Conservation (phyloP, 1,284 basidiomycete species). For the Lentinula novae-zelandiae region DNA sequence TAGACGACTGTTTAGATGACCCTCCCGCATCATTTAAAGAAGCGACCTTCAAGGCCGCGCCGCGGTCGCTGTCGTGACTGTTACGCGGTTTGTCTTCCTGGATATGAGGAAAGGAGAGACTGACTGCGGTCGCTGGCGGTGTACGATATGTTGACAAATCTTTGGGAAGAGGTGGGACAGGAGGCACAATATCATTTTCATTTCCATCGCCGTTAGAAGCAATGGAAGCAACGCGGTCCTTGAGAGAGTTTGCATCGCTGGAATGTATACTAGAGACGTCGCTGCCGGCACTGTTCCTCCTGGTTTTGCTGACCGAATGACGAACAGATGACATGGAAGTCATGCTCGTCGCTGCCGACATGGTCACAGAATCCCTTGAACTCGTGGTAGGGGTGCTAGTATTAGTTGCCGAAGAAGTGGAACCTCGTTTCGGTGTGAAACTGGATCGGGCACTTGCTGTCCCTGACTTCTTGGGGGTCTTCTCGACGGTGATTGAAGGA, state of each 20-base stretch:
- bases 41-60: slow-evolving; percentile 53
- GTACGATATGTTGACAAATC: slow-evolving; percentile 79
- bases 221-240: slow-evolving; percentile 63
- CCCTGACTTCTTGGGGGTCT: slow-evolving; percentile 60
- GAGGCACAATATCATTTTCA: slow-evolving; percentile 76
- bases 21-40: slow-evolving; percentile 17
- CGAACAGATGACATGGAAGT: slow-evolving; percentile 75
- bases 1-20: slow-evolving; percentile 1
- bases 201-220: slow-evolving; percentile 51
- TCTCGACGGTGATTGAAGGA: slow-evolving; percentile 44
- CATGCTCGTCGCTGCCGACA: slow-evolving; percentile 70
- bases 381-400: slow-evolving; percentile 68
- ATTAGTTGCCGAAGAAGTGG: slow-evolving; percentile 84
- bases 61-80: slow-evolving; percentile 38
- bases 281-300: slow-evolving; percentile 82
- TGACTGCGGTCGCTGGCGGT: slow-evolving; percentile 51
- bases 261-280: slow-evolving; percentile 77
- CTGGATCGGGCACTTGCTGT: slow-evolving; percentile 58
- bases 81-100: slow-evolving; percentile 33
- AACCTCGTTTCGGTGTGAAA: slow-evolving; percentile 80
- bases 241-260: slow-evolving; percentile 55
- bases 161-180: slow-evolving; percentile 95
- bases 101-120: slow-evolving; percentile 43
- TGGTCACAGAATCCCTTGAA: slow-evolving; percentile 79
- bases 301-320: slow-evolving; percentile 52